Conservation (phyloP, 2,329 filamentous ascomycete species). For the Cladophialophora immunda region DNA sequence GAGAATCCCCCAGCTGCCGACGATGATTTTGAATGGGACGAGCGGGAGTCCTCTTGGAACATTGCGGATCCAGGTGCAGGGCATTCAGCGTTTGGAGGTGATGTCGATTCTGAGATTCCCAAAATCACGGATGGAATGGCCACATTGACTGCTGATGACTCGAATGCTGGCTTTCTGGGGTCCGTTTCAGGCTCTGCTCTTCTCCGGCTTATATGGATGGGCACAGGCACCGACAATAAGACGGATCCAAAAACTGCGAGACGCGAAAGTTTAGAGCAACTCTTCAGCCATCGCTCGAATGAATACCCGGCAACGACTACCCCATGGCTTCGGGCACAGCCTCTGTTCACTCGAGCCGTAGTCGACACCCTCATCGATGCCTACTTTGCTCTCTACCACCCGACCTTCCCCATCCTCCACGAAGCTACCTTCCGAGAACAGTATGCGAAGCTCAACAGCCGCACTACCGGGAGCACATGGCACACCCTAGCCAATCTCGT, state of each 20-base stretch:
- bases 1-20: slow-evolving; percentile 33
- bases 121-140: slow-evolving; percentile 38
- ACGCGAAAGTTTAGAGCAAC: slow-evolving; percentile 24
- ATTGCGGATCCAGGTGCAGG: slow-evolving; percentile 20
- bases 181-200: slow-evolving; percentile 36
- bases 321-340: slow-evolving; percentile 29
- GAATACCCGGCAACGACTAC: slow-evolving; percentile 15
- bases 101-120: slow-evolving; percentile 27
- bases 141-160: slow-evolving; percentile 35
- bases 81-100: slow-evolving; percentile 2
- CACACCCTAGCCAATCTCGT: slow-evolving; percentile 35
- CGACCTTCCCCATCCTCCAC: slow-evolving; percentile 64
- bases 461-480: slow-evolving; percentile 29
- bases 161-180: slow-evolving; percentile 35
- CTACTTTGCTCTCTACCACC: slow-evolving; percentile 67
- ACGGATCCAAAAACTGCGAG: slow-evolving; percentile 13
- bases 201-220: slow-evolving; percentile 35
- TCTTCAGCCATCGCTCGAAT: slow-evolving; percentile 24
- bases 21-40: slow-evolving; percentile 39
- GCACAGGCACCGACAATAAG: slow-evolving; percentile 13
- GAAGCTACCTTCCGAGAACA: slow-evolving; percentile 55
- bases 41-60: slow-evolving; percentile 33
- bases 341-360: slow-evolving; percentile 32
- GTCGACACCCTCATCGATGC: slow-evolving; percentile 45
- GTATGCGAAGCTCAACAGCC: slow-evolving; percentile 44